Conservation (phyloP, 2,329 filamentous ascomycete genomes). For the Apiospora sp. region DNA sequence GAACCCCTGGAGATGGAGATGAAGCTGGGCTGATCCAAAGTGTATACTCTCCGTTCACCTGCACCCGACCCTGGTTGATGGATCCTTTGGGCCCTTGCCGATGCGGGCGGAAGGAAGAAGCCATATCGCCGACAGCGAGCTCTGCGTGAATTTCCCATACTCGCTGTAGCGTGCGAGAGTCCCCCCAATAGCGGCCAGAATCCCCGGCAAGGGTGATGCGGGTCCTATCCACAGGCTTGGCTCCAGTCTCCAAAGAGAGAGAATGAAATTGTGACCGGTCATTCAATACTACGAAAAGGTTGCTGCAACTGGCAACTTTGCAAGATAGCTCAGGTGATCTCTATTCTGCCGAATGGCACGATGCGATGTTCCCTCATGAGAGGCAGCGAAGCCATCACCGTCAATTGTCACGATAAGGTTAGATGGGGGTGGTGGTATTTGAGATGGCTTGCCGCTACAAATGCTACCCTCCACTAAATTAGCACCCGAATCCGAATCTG, state of each 20-base stretch:
- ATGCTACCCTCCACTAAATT: constrained; percentile 1
- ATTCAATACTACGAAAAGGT: background rate
- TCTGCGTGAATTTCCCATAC: background rate
- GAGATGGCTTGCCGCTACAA: background rate
- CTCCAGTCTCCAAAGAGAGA: background rate
- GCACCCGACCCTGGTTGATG: background rate
- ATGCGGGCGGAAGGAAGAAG: background rate
- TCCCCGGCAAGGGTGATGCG: background rate
- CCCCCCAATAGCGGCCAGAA: background rate
- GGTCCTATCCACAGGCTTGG: background rate
- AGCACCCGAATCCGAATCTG: constrained; percentile 1
- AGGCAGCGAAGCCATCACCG: background rate
- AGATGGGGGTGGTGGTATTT: background rate
- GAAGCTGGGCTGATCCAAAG: background rate
- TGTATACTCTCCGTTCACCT: background rate
- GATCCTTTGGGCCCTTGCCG: background rate
- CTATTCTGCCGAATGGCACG: background rate
- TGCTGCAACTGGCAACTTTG: background rate
- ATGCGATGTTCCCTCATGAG: background rate
- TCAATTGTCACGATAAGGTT: background rate
- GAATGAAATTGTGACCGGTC: background rate
- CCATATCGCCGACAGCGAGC: background rate
- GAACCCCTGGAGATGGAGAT: constrained; percentile 5
- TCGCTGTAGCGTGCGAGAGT: background rate
- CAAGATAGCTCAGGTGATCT: background rate